These are phyloP conservation scores for Clavispora asparagi DNA, from an alignment of 805 yeast species.

Conservation along the genomic window DNA sequence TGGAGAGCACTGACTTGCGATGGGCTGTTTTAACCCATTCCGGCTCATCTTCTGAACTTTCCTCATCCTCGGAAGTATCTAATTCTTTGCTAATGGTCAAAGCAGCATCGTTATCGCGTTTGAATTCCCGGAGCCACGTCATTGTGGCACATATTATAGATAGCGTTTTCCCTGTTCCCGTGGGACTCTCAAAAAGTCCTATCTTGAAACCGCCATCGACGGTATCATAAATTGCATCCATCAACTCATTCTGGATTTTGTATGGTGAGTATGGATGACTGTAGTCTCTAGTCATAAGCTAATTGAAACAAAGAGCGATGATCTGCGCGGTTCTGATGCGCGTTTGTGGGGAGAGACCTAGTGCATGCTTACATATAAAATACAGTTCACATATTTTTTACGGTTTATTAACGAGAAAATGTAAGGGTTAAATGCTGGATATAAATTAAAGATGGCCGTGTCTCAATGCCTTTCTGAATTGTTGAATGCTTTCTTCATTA, in stretches of 20 bases:
- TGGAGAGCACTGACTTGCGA: constrained; percentile 26
- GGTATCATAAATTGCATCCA: constrained; percentile 68
- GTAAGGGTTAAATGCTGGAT: background rate
- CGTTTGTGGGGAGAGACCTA: background rate
- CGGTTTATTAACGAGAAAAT: background rate
- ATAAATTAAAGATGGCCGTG: constrained; percentile 1
- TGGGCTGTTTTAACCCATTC: constrained; percentile 54
- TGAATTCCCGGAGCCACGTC: constrained; percentile 69
- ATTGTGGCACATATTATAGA: constrained; percentile 80
- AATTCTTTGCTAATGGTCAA: background rate
- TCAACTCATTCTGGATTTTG: constrained; percentile 67
- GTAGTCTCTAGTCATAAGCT: constrained; percentile 21
- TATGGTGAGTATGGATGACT: constrained; percentile 83
- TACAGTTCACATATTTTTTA: too few relatives aligned
- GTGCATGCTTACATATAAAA: background rate
- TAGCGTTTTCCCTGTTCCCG: constrained; percentile 91
- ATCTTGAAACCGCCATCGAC: constrained; percentile 52
- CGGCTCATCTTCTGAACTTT: constrained; percentile 48
- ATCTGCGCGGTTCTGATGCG: background rate
- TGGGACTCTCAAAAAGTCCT: constrained; percentile 87
- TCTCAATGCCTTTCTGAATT: constrained; percentile 11
- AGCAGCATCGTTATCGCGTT: constrained; percentile 16
- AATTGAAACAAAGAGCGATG: background rate
- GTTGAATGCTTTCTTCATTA: constrained; percentile 8
- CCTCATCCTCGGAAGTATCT: background rate